Base-by-base conservation (phyloP, 768 basidiomycete species). In the Pleurotus pulmonarius region DNA sequence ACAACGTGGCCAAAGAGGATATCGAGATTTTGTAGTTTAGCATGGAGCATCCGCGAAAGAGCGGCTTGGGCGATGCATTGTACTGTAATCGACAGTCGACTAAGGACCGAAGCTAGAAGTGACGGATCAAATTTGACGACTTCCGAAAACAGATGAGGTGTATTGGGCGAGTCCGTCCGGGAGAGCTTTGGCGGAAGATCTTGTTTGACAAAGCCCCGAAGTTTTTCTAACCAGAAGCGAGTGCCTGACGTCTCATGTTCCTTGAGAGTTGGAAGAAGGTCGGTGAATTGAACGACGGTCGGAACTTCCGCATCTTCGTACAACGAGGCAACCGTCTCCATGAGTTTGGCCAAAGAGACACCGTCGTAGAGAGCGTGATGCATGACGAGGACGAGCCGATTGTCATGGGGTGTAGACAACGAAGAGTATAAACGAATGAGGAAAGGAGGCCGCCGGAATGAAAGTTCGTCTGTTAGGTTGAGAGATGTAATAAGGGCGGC, bases 311-410 rank as follows among this genome's bases (percentile, higher is more conserved):
- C 13, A 18, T 63, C 63, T 25, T 46, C 52, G 56, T 80, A 80
- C 7, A 69, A 48, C 13, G 55, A 46, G 43, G 71, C 62, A 2
- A 80, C 65, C 24, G 63, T 53, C 9, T 67, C 57, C 11, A 78
- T 58, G 5, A 80, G 65, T 24, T 62, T 65, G n/a, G 63, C 64
- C 15, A 79, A 59, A 9, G 79, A 76, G 24, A 73, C 46, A 9
- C 79, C 79, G 56, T 80, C 79, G 55, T 80, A 80, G 16, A 80
- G 57, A 3, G 77, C 76, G 59, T 80, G 79, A 59, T 80, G 79
- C 67, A 80, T 70, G 40, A 72, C 68, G 3, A 81, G 58, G 11
- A 76, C 70, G 4, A 81, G 58, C 9, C 62, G 59, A 3, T 55
- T 55, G 13, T 47, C 37, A 7, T 20, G 45, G 3, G 39, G 51